Evolutionary conservation across 768 basidiomycete species (phyloP), one percentile per base, ranked within the genome.

Genomic region (Austroboletus festivus): DNA sequence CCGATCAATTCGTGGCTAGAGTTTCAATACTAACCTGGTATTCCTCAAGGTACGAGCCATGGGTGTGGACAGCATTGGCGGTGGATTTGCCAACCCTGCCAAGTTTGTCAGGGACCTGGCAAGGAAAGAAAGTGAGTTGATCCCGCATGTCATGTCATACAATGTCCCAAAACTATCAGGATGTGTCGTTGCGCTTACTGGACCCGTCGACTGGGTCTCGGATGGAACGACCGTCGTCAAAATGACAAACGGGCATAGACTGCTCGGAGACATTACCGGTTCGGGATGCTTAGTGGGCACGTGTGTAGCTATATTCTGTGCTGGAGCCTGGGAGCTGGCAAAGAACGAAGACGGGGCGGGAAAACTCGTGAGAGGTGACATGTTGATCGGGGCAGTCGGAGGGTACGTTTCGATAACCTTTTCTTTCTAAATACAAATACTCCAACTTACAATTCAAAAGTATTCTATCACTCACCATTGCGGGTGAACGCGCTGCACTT

Each of bases 211-310:
- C 62, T 94, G 86, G 66, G 73, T 96, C 40, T 91, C 90, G 0
- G 90, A 96, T 58, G 94, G 93, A 6, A 59, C 65, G 11, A 73
- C 66, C 5, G 83, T 91, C 5, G 73, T 89, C n/a, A 74, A 77
- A 37, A 68, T 91, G 7, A 69, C 73, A 4, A 96, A 96, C 58
- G 94, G 94, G 0, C 74, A 88, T 59, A 68, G 72, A 15, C 69
- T 86, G 21, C 79, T 96, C 8, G 85, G 83, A 0, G 73, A 78
- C 46, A 92, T 97, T 47, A 96, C 94, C 0, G 94, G 93, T 1
- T 89, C 89, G 21, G 93, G 93, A 4, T 97, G 93, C 60, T 82
- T 94, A 64, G 72, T 82, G 20, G 88, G 87, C 22, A 86, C 87
- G 10, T 73, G 78, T 24, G 78, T 95, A 41, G 87, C 91, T 1